Conservation (phyloP, 2,329 filamentous ascomycete species). For the Aspergillus vadensis region DNA sequence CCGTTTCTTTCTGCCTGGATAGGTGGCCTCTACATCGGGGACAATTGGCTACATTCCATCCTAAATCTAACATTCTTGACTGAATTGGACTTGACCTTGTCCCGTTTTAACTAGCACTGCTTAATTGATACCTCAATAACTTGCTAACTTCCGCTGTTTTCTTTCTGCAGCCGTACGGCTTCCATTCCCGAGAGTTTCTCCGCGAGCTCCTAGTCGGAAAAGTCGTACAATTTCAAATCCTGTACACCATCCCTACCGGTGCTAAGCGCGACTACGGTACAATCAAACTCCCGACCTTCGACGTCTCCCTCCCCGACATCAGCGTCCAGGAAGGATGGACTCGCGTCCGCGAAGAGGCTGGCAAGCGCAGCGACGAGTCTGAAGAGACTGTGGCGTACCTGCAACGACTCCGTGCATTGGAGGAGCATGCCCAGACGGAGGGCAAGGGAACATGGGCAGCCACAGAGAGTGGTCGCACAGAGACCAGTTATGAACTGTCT, state of each 20-base stretch:
- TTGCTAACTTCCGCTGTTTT: conserved; percentile 8
- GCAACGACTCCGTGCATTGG: conserved; percentile 74
- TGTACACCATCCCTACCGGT: conserved; percentile 82
- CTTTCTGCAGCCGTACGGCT: conserved; percentile 68
- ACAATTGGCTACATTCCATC: not conserved
- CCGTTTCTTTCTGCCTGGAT: conserved; percentile 4
- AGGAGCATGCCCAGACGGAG: conserved; percentile 75
- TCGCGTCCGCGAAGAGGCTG: conserved; percentile 91
- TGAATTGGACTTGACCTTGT: not conserved
- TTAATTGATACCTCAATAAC: not conserved
- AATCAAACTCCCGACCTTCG: conserved; percentile 65
- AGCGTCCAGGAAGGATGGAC: conserved; percentile 87
- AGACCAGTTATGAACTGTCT: conserved; percentile 78
- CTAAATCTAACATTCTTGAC: not conserved
- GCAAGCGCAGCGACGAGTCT: conserved; percentile 78
- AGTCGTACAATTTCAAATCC: conserved; percentile 76
- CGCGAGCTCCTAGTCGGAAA: conserved; percentile 84
- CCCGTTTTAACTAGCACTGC: not conserved
- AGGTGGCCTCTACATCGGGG: conserved; percentile 22
- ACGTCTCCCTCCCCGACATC: conserved; percentile 79
- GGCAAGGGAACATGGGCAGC: conserved; percentile 79
- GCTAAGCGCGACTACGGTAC: conserved; percentile 84
- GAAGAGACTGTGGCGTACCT: conserved; percentile 71
- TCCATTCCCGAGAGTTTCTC: conserved; percentile 91
- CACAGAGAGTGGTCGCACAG: conserved; percentile 64